These are phyloP conservation scores for Vanrija sp. DNA, from an alignment of 1,284 basidiomycete genomes.

Conservation along the genomic window DNA sequence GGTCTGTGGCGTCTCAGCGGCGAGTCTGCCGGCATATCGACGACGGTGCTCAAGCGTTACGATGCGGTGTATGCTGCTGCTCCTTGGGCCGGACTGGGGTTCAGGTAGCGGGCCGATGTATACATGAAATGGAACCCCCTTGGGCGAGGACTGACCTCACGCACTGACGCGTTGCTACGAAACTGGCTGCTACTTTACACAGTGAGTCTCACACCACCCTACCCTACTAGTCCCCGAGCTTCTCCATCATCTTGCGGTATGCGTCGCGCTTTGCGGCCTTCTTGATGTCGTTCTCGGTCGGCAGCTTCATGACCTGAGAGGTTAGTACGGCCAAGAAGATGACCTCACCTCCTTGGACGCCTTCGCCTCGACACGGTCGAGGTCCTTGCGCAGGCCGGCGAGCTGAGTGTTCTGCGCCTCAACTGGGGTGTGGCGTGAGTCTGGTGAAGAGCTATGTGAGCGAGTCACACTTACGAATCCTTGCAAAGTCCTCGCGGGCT, in stretches of 20 bases:
- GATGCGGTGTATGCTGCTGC: constrained; percentile 27
- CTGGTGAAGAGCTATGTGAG: too few species aligned
- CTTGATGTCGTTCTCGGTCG: background rate
- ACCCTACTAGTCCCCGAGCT: background rate
- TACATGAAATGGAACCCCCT: background rate
- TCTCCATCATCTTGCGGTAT: background rate
- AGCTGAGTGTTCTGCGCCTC: background rate
- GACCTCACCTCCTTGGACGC: background rate
- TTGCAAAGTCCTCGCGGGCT: constrained; percentile 11
- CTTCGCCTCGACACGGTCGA: background rate
- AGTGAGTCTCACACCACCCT: background rate
- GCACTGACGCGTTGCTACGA: background rate
- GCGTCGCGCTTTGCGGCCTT: background rate
- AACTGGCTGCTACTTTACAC: background rate
- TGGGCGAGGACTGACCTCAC: too few species aligned
- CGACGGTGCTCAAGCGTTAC: constrained; percentile 26
- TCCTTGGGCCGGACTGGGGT: constrained; percentile 20
- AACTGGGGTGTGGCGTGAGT: background rate
- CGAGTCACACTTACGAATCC: constrained; percentile 9
- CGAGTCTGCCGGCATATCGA: constrained; percentile 22
- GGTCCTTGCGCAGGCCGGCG: background rate
- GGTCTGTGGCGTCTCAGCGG: constrained; percentile 29
- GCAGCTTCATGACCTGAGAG: background rate
- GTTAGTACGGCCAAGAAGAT: background rate
- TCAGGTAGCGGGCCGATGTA: constrained; percentile 3